Conservation (phyloP, 108 stramenopile genomes). For the Cyclotella cryptica region DNA sequence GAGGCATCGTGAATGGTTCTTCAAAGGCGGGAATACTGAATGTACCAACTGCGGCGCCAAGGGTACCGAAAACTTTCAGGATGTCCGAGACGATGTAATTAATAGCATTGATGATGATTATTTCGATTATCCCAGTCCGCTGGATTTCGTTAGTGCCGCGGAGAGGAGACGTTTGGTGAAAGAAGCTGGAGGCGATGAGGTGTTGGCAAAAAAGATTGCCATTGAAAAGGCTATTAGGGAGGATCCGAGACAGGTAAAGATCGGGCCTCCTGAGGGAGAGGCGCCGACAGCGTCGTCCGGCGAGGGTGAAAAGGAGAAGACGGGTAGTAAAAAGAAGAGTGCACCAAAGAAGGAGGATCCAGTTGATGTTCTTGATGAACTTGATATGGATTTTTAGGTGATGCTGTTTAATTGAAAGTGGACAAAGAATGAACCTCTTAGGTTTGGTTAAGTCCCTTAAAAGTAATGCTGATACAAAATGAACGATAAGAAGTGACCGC, state of each 20-base stretch:
- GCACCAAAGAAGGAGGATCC: conserved; percentile 12
- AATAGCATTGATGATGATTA: conserved; percentile 84
- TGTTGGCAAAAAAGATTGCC: conserved; percentile 75
- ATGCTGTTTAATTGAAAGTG: not conserved
- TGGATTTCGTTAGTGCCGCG: conserved; percentile 83
- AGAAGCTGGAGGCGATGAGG: conserved; percentile 78
- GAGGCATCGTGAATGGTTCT: conserved; percentile 84
- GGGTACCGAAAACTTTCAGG: conserved; percentile 83
- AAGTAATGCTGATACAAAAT: too few relatives aligned
- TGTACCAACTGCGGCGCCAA: conserved; percentile 87
- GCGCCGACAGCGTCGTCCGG: not conserved
- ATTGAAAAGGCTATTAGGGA: conserved; percentile 55
- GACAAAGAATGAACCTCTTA: not conserved
- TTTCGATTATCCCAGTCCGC: conserved; percentile 83
- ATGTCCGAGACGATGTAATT: conserved; percentile 78
- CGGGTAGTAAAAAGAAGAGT: not conserved
- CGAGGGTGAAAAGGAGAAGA: conserved; percentile 3
- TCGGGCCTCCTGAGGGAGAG: conserved; percentile 8
- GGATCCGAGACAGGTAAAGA: conserved; percentile 43
- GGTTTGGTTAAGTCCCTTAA: too few relatives aligned
- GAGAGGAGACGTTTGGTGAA: conserved; percentile 77
- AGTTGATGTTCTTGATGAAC: conserved; percentile 21
- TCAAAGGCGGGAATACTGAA: conserved; percentile 79
- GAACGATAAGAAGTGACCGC: too few relatives aligned
- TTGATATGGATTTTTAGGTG: conserved; percentile 19